Conservation (phyloP, 2,329 filamentous ascomycete species). For the Rhytidhysteron rufulum region DNA sequence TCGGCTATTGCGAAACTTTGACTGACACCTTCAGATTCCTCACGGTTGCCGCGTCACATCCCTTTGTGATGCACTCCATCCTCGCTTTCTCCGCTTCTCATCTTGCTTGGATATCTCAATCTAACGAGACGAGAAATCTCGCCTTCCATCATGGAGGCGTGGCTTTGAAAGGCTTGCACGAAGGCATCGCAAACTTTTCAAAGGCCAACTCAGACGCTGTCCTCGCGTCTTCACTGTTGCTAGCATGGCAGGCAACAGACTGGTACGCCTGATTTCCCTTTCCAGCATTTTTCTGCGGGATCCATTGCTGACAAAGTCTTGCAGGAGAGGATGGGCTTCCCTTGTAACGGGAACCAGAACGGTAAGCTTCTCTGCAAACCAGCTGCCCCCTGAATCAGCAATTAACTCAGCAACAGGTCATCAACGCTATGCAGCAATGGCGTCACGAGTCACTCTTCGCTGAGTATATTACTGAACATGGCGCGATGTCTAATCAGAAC, state of each 20-base stretch:
- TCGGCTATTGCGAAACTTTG: slow-evolving; percentile 18
- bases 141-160: slow-evolving; percentile 84
- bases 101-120: slow-evolving; percentile 83
- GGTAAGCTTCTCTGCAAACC: slow-evolving; percentile 47
- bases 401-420: slow-evolving; percentile 55
- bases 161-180: slow-evolving; percentile 82
- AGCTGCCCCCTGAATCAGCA: background rate
- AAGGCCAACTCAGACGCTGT: slow-evolving; percentile 85
- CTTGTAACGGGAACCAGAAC: slow-evolving; percentile 88
- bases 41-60: slow-evolving; percentile 72
- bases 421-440: slow-evolving; percentile 88
- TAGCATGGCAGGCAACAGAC: slow-evolving; percentile 95
- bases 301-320: slow-evolving; percentile 5
- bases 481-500: slow-evolving; percentile 28
- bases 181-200: slow-evolving; percentile 81
- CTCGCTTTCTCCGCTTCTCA: slow-evolving; percentile 94
- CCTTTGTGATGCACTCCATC: slow-evolving; percentile 91
- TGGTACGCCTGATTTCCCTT: slow-evolving; percentile 61
- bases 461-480: slow-evolving; percentile 76
- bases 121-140: slow-evolving; percentile 79
- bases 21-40: slow-evolving; percentile 61
- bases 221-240: slow-evolving; percentile 81
- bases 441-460: slow-evolving; percentile 84
- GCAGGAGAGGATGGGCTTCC: slow-evolving; percentile 86
- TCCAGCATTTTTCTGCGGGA: slow-evolving; percentile 1